These are phyloP conservation scores for Trichomonas gallinae DNA, from an alignment of 208 protist species.

Conservation along the genomic window DNA sequence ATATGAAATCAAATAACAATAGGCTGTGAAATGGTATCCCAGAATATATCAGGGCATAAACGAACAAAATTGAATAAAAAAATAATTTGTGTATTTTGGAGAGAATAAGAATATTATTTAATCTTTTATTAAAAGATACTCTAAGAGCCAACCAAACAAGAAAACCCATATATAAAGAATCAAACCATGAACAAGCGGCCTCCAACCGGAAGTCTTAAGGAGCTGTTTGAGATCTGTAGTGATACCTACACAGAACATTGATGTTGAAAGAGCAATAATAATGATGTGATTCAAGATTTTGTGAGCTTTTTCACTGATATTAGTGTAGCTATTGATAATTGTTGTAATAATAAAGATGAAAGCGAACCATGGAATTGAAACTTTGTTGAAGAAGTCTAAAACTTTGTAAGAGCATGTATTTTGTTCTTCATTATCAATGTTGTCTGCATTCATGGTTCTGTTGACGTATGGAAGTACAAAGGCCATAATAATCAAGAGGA, in stretches of 20 bases:
- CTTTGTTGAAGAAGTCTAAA: not conserved
- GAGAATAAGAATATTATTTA: too few relatives aligned
- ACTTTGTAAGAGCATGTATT: not conserved
- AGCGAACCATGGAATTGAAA: not conserved
- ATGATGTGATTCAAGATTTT: not conserved
- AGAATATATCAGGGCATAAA: too few relatives aligned
- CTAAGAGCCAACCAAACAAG: not conserved
- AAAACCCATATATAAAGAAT: not conserved
- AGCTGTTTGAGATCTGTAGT: not conserved
- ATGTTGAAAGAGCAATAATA: not conserved
- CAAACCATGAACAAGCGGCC: not conserved
- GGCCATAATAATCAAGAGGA: not conserved
- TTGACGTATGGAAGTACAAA: not conserved
- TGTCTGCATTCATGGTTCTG: not conserved
- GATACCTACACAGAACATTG: not conserved
- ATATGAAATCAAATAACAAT: too few relatives aligned
- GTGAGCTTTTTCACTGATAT: not conserved
- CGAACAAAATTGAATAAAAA: too few relatives aligned
- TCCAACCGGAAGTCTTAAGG: not conserved
- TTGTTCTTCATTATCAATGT: not conserved
- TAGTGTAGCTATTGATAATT: not conserved
- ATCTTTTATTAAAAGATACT: not conserved
- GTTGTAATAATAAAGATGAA: not conserved
- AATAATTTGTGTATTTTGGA: too few relatives aligned
- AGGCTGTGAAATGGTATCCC: too few relatives aligned